Evolutionary conservation across 2,329 filamentous ascomycete genomes (phyloP), one percentile per base, ranked within the genome.

Genomic region (Apiospora phragmitis): DNA sequence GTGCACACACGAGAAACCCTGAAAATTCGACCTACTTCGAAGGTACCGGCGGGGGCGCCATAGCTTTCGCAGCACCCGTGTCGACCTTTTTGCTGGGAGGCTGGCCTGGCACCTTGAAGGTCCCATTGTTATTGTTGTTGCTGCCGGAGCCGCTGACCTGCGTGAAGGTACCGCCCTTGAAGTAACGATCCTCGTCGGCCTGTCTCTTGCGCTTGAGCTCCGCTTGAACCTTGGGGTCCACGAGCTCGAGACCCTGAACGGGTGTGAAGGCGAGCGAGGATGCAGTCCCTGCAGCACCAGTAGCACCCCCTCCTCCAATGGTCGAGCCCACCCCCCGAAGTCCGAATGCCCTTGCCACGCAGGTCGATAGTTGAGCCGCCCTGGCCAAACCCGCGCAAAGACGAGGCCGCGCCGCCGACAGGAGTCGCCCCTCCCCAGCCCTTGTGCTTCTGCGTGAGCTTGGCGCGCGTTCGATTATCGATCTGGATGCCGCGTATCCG

Each of bases 161-260:
- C 11, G 96, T 98, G 79, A 99, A 99, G 0, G 94, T 95, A n/a
- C 96, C 96, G 65, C 94, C 93, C 82, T 96, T 97, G 85, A 99
- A 99, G 92, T 94, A 99, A 47, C 94, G 87, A 79, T 98, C 95
- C 79, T 97, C 94, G 74, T 98, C 96, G 0, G 94, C 95, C 80
- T 97, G 97, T 73, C 94, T 87, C 85, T 98, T 98, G 76, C 94
- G 89, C 79, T 89, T 94, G 80, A 97, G 88, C 83, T 98, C 94
- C 9, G 94, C 93, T 75, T 94, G 91, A 70, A 93, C 90, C 85
- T 96, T 97, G 29, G 96, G 96, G 80, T 98, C 95, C 8, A 98
- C 95, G 16, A 99, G 88, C 84, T 99, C 95, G 49, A 99, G 86
- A 1, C 96, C 96, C 79, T 98, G 96, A 21, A 97, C 94, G 1